Evolutionary conservation across 2,329 filamentous ascomycete species (phyloP).

Genomic region (Chaetoscypha palmicola): DNA sequence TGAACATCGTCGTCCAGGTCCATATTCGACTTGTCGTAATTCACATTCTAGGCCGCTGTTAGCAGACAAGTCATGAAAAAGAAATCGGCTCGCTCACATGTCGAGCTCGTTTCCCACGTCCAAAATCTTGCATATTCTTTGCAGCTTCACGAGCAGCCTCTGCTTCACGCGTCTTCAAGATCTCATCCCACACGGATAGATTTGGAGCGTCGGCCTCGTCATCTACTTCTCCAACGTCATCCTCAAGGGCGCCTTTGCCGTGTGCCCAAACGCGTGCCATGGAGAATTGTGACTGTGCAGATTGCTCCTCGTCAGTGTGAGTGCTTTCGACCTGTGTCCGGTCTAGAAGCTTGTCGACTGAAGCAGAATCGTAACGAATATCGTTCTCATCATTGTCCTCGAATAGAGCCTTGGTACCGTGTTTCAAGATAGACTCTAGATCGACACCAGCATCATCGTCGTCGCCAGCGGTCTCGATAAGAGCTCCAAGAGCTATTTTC

Average conservation of each 20-base stretch:
- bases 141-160: constrained; percentile 68
- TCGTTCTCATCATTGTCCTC: constrained; percentile 64
- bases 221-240: constrained; percentile 47
- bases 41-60: too few species aligned
- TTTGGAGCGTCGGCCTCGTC: constrained; percentile 50
- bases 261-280: constrained; percentile 92
- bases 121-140: constrained; percentile 65
- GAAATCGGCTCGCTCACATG: constrained; percentile 28
- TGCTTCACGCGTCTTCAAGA: constrained; percentile 74
- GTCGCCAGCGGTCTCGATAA: constrained; percentile 86
- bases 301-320: constrained; percentile 51
- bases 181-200: constrained; percentile 79
- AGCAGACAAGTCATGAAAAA: too few species aligned
- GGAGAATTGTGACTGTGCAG: constrained; percentile 74
- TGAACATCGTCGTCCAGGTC: constrained; percentile 10
- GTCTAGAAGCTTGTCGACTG: constrained; percentile 87
- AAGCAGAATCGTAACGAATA: constrained; percentile 72
- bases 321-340: constrained; percentile 74
- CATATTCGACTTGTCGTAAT: constrained; percentile 10
- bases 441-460: constrained; percentile 75
- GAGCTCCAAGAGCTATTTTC: constrained; percentile 90
- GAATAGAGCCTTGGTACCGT: constrained; percentile 83
- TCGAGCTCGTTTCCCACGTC: constrained; percentile 64
- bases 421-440: constrained; percentile 77
- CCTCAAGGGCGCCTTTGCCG: constrained; percentile 60